Evolutionary conservation across 257 asterid genomes (phyloP), one percentile per base, ranked within the genome.

Genomic region (Scutellaria baicalensis): DNA sequence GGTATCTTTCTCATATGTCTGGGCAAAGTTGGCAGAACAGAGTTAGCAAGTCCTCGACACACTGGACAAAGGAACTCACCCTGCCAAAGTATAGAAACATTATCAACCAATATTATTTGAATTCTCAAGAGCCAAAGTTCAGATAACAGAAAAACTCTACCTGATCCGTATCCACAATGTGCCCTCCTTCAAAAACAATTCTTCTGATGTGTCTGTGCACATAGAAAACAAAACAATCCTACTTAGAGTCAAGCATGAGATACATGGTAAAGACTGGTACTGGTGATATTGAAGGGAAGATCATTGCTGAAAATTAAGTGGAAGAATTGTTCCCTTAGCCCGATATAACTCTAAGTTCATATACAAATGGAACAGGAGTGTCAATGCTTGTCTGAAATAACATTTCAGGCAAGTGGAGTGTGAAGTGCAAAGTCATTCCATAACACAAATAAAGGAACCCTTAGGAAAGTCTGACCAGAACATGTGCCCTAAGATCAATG

Each of bases 1-100:
- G 76, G 73, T 49, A 70, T 68, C 81, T 66, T 78, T 69, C 70
- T 76, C 49, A 60, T 75, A 75, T 79, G 83, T 69, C 78, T 83
- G 74, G 90, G 83, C 64, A 82, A 72, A 65, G 82, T 82, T 59
- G 98, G 94, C 73, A 94, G 84, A 62, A 88, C 89, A 18, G 93
- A 86, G 66, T 94, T 91, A 54, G 99, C 93, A 78, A 94, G 91
- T 56, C 97, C 97, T 31, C 99, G 89, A 69, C 99, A 94, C 59
- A 89, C 99, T 14, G 99, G 99, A 83, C 99, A 94, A 60, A 94
- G 95, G 82, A 94, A 91, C 81, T 94, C 99, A 62, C 99, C 97
- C 99, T 94, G 80, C 71, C 66, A 75, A 75, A 65, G 77, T 20
- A 69, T 43, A 64, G 47, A 71, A 73, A 58, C 35, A 23, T 70